Evolutionary conservation across 2,329 filamentous ascomycete species (phyloP).

Genomic region (Paracamarosporium sp.): DNA sequence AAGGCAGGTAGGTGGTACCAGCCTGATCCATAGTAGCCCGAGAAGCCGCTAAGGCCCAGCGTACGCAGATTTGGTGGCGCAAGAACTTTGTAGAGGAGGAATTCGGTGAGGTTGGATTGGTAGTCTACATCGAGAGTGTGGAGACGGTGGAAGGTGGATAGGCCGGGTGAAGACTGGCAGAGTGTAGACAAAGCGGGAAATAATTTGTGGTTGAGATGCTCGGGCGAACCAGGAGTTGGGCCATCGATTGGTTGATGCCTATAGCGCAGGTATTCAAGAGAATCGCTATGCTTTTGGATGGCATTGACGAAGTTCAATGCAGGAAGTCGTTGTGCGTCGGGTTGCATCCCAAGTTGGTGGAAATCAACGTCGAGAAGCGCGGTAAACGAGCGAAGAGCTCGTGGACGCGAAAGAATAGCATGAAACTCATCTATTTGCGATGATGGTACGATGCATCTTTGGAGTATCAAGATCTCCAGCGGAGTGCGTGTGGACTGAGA

Average conservation of each 20-base stretch:
- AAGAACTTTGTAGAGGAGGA: too few relatives aligned
- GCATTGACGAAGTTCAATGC: not conserved
- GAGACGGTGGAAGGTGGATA: not conserved
- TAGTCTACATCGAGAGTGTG: not conserved
- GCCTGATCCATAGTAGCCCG: not conserved
- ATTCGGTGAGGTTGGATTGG: too few relatives aligned
- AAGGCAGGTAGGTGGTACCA: not conserved
- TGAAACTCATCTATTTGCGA: not conserved
- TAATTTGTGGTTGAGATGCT: not conserved
- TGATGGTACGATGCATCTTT: not conserved
- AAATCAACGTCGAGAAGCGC: not conserved
- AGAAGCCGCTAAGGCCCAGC: not conserved
- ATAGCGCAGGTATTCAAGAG: not conserved
- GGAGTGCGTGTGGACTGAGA: not conserved
- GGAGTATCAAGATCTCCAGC: conserved; percentile 6
- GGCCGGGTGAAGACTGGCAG: not conserved
- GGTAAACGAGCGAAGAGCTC: conserved; percentile 1
- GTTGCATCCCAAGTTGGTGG: too few relatives aligned
- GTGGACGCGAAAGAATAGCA: conserved; percentile 5
- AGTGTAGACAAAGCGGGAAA: not conserved
- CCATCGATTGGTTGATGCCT: not conserved
- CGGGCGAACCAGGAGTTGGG: not conserved
- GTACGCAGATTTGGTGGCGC: not conserved
- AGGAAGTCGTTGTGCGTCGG: too few relatives aligned
- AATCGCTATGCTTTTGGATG: not conserved